Evolutionary conservation across 208 protist species (phyloP).

Genomic region (Novymonas esmeraldas): DNA sequence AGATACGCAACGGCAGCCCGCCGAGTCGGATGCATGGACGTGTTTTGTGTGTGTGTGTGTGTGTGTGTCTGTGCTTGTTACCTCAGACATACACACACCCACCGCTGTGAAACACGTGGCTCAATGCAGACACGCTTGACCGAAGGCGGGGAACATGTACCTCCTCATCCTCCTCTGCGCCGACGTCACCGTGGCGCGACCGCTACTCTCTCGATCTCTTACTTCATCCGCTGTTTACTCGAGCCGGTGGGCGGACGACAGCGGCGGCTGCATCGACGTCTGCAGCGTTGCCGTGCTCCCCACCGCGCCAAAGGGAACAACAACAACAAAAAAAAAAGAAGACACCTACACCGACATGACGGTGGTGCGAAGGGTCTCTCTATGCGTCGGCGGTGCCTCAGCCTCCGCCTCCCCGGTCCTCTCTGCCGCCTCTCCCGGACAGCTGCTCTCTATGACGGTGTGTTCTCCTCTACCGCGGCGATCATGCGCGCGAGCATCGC

Average conservation of each 20-base stretch:
- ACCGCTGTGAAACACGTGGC: not conserved
- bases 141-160: not conserved
- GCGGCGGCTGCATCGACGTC: too few species aligned
- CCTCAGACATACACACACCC: not conserved
- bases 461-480: constrained; percentile 33
- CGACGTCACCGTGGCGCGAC: too few species aligned
- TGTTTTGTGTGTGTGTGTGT: constrained; percentile 9
- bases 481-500: constrained; percentile 84
- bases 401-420: not conserved
- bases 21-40: too few species aligned
- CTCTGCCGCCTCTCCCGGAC: not conserved
- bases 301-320: not conserved
- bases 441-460: constrained; percentile 18
- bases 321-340: not conserved
- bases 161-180: too few species aligned
- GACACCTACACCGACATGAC: too few species aligned
- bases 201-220: too few species aligned
- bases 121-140: not conserved
- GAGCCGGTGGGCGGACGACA: too few species aligned
- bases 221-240: too few species aligned
- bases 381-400: too few species aligned
- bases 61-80: not conserved
- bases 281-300: too few species aligned
- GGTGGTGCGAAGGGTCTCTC: too few species aligned
- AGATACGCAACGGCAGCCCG: too few species aligned